phyloP scores from a whole-genome alignment of 495 filamentous ascomycete genomes.

The Xylaria flabelliformis region DNA sequence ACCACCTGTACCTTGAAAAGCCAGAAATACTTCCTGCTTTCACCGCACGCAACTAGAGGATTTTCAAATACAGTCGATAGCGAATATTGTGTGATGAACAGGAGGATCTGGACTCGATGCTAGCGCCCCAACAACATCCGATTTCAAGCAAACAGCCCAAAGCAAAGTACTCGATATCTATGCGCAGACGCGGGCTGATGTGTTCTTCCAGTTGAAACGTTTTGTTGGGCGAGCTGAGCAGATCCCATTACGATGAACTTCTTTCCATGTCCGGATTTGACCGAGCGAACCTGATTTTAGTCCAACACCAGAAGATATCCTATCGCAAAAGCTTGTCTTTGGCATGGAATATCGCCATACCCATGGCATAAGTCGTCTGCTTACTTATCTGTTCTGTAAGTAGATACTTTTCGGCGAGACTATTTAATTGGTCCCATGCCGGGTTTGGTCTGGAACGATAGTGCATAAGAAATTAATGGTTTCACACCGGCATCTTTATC shows the following conservation, averaged over 20 bases:
- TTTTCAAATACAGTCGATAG: not conserved
- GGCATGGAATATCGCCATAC: not conserved
- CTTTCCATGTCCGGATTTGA: too few species aligned
- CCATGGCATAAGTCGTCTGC: not conserved
- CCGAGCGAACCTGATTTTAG: not conserved
- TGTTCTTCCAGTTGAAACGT: not conserved
- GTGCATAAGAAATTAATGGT: not conserved
- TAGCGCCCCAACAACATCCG: not conserved
- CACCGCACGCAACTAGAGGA: not conserved
- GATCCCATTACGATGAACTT: not conserved
- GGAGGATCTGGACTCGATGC: not conserved
- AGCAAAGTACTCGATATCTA: not conserved
- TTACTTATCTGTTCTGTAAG: not conserved
- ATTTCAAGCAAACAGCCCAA: not conserved
- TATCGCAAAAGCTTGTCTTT: not conserved
- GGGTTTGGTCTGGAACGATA: not conserved
- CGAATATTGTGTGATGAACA: not conserved
- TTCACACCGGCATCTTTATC: not conserved
- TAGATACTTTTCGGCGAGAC: not conserved
- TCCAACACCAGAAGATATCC: not conserved
- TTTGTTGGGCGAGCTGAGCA: not conserved
- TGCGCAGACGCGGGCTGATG: not conserved
- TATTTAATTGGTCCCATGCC: not conserved
- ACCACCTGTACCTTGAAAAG: conserved; percentile 52
- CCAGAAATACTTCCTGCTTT: conserved; percentile 1